A percentile compares a stretch with the other conserved stretches of the same genome.
Conservation (phyloP, 768 basidiomycete species). For the Termitomyces sp. region DNA sequence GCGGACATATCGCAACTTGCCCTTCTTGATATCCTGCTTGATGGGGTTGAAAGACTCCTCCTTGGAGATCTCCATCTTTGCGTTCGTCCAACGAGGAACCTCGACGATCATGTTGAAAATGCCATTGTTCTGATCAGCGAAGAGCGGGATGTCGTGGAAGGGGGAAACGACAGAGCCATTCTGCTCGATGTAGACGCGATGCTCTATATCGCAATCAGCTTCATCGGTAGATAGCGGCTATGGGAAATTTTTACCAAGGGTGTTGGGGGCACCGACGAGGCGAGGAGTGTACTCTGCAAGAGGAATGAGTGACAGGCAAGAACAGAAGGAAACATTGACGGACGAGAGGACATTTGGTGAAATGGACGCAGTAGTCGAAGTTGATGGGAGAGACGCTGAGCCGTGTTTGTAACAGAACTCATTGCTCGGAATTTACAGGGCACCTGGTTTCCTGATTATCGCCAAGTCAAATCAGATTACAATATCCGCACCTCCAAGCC, state of each 20-base stretch:
- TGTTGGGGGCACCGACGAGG: slow-evolving; percentile 86
- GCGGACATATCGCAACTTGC: slow-evolving; percentile 92
- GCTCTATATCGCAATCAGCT: slow-evolving; percentile 54
- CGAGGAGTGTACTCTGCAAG: slow-evolving; percentile 65
- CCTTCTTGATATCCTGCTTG: slow-evolving; percentile 99
- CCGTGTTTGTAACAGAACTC: slow-evolving; percentile 38
- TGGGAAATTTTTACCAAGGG: slow-evolving; percentile 62
- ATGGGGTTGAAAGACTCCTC: slow-evolving; percentile 99
- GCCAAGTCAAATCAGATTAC: slow-evolving; percentile 14
- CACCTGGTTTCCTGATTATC: slow-evolving; percentile 24
- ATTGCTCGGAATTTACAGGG: slow-evolving; percentile 29
- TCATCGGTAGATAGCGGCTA: slow-evolving; percentile 9
- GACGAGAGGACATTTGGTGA: slow-evolving; percentile 50
- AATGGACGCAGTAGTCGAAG: slow-evolving; percentile 52
- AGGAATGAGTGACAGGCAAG: slow-evolving; percentile 8
- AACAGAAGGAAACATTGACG: slow-evolving; percentile 12
- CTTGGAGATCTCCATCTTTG: slow-evolving; percentile 99
- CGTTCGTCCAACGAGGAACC: slow-evolving; percentile 99
- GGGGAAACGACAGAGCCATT: slow-evolving; percentile 79
- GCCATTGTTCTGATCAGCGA: slow-evolving; percentile 91
- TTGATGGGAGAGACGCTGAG: slow-evolving; percentile 59
- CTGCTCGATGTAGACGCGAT: slow-evolving; percentile 93
- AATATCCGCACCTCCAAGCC: slow-evolving; percentile 13
- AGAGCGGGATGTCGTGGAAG: slow-evolving; percentile 97
- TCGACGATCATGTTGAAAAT: slow-evolving; percentile 99